A percentile compares a stretch with the other conserved stretches of the same genome.
Conservation (phyloP, 225 moss, liverwort and hornwort genomes). For the Neckera pumila region DNA sequence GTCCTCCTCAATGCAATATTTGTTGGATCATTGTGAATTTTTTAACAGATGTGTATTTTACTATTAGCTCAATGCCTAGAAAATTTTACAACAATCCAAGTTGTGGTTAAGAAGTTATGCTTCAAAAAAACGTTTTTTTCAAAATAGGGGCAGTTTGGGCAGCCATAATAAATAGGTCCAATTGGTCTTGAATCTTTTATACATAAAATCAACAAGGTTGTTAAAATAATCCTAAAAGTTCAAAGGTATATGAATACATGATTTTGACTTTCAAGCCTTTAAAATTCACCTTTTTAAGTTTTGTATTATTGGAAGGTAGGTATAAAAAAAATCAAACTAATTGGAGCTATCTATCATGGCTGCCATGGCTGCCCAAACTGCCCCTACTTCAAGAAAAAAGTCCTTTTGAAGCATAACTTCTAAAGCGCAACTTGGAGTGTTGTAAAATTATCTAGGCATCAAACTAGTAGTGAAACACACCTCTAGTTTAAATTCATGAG, state of each 20-base stretch:
- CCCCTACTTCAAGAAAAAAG: no score
- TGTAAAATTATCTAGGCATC: background rate
- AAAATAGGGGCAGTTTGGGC: rapidly evolving
- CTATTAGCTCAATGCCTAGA: no score
- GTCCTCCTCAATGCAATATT: no score
- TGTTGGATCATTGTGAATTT: background rate
- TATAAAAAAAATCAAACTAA: rapidly evolving
- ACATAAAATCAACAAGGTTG: background rate
- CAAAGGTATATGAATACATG: background rate
- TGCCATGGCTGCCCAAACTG: no score
- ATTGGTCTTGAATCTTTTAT: background rate
- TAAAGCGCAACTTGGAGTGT: rapidly evolving
- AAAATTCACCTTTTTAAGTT: background rate
- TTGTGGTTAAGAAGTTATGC: no score
- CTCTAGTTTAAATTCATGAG: rapidly evolving
- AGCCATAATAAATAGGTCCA: no score
- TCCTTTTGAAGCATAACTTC: no score
- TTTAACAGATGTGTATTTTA: rapidly evolving
- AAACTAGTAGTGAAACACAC: background rate
- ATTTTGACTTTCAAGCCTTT: background rate
- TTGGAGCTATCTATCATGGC: background rate
- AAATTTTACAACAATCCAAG: background rate
- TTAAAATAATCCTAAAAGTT: background rate
- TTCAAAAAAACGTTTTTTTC: rapidly evolving
- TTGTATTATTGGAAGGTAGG: no score